A percentile compares a stretch with the other conserved stretches of the same genome.
phyloP scores from a whole-genome alignment of 2,329 filamentous ascomycete genomes.

The Blastomyces silverae region DNA sequence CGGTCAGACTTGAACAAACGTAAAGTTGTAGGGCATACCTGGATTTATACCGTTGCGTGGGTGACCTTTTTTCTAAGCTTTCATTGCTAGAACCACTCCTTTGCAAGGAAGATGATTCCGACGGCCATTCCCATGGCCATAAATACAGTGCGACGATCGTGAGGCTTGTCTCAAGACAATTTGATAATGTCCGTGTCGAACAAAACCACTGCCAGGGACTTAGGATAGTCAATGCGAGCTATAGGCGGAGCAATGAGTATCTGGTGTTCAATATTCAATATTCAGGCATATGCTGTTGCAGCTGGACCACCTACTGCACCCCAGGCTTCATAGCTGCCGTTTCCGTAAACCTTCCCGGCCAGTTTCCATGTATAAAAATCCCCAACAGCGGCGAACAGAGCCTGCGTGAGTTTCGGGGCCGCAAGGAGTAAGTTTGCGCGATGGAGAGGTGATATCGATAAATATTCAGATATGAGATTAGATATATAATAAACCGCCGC shows the following conservation, averaged over 20 bases:
- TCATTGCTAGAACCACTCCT: constrained; percentile 14
- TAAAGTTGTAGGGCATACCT: constrained; percentile 24
- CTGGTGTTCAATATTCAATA: constrained; percentile 7
- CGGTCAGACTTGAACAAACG: constrained; percentile 13
- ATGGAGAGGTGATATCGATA: constrained; percentile 50
- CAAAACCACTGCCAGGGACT: constrained; percentile 98
- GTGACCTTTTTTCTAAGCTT: not conserved
- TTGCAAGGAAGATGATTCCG: not conserved
- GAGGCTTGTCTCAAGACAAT: constrained; percentile 84
- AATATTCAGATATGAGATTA: constrained; percentile 49
- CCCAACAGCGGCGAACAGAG: constrained; percentile 64
- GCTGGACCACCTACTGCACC: constrained; percentile 55
- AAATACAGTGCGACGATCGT: constrained; percentile 70
- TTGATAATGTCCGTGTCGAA: constrained; percentile 87
- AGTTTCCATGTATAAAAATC: constrained; percentile 89
- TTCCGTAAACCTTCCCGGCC: constrained; percentile 65
- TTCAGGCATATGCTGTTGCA: not conserved
- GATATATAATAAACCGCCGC: constrained; percentile 63
- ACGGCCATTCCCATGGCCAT: constrained; percentile 77
- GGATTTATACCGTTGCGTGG: not conserved
- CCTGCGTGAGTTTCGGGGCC: constrained; percentile 69
- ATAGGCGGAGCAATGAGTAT: constrained; percentile 23
- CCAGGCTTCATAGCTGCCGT: constrained; percentile 56
- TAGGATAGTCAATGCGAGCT: constrained; percentile 64
- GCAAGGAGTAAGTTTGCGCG: constrained; percentile 62